Conservation (phyloP, 306 rosid species). For the Citrullus colocynthis region DNA sequence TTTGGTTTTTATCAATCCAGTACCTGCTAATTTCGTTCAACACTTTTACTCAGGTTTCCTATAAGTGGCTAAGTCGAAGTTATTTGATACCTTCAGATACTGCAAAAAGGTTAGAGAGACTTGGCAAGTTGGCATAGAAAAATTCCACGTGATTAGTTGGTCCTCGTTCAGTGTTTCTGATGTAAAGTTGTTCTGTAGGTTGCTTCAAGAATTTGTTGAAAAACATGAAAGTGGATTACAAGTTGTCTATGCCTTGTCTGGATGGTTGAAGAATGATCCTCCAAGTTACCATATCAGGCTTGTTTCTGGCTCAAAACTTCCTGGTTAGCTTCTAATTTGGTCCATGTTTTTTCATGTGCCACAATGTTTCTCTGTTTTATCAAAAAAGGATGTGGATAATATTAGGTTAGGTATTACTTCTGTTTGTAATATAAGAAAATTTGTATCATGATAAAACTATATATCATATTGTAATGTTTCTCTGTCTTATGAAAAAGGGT, state of each 20-base stretch:
- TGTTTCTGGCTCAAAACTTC: slow-evolving; percentile 53
- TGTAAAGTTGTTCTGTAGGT: slow-evolving; percentile 31
- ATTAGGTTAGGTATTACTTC: not conserved
- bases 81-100: slow-evolving; percentile 65
- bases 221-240: slow-evolving; percentile 53
- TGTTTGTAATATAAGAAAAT: not conserved
- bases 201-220: slow-evolving; percentile 75
- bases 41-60: slow-evolving; percentile 57
- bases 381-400: not conserved
- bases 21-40: not conserved
- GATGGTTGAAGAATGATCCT: slow-evolving; percentile 62
- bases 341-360: not conserved
- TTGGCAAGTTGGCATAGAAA: not conserved
- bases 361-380: not conserved
- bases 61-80: slow-evolving; percentile 95
- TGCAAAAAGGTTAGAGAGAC: slow-evolving; percentile 55
- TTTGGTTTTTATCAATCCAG: not conserved
- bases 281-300: slow-evolving; percentile 69
- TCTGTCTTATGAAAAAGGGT: not conserved
- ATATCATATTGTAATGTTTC: not conserved
- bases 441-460: not conserved
- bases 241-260: slow-evolving; percentile 73
- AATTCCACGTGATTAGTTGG: not conserved
- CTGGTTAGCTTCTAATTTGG: slow-evolving; percentile 33
- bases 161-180: not conserved